Evolutionary conservation across 495 filamentous ascomycete species (phyloP).

Genomic region (Aspergillus indologenus): DNA sequence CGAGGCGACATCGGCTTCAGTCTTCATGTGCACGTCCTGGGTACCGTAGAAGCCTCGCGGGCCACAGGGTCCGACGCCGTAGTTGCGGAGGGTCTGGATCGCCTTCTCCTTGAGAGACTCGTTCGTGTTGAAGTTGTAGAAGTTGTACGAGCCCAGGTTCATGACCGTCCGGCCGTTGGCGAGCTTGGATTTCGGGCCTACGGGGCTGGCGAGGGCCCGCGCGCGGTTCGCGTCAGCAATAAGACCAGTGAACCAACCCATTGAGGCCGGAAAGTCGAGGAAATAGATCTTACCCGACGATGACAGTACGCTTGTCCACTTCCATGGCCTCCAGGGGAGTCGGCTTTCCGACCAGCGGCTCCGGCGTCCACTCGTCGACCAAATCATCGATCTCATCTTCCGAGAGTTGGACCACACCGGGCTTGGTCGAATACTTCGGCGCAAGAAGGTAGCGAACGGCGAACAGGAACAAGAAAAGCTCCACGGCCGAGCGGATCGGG

Average conservation of each 20-base stretch:
- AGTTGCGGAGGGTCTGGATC: slow-evolving; percentile 86
- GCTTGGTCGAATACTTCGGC: slow-evolving; percentile 86
- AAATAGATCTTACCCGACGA: slow-evolving; percentile 70
- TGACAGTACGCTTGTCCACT: slow-evolving; percentile 77
- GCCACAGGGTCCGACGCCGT: slow-evolving; percentile 94
- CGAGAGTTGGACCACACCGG: slow-evolving; percentile 79
- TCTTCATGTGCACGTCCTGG: slow-evolving; percentile 97
- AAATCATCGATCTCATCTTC: slow-evolving; percentile 98
- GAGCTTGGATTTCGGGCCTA: slow-evolving; percentile 86
- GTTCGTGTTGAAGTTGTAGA: slow-evolving; percentile 93
- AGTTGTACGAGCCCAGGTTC: slow-evolving; percentile 92
- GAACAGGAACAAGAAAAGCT: slow-evolving; percentile 93
- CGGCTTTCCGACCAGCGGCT: slow-evolving; percentile 75
- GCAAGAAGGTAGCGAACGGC: slow-evolving; percentile 89
- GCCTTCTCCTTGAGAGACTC: slow-evolving; percentile 92
- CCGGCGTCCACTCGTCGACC: slow-evolving; percentile 94
- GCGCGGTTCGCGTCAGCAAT: background rate
- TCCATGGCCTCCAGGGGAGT: slow-evolving; percentile 75
- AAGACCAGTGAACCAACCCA: too few species aligned
- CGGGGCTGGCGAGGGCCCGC: slow-evolving; percentile 54
- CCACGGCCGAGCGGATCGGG: slow-evolving; percentile 86
- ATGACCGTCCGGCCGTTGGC: slow-evolving; percentile 83
- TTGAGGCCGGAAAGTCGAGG: slow-evolving; percentile 1
- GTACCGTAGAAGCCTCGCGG: slow-evolving; percentile 98
- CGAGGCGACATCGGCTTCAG: slow-evolving; percentile 87